Evolutionary conservation across 345 rosid species (phyloP), one percentile per base, ranked within the genome.

Genomic region (Litchi chinensis): DNA sequence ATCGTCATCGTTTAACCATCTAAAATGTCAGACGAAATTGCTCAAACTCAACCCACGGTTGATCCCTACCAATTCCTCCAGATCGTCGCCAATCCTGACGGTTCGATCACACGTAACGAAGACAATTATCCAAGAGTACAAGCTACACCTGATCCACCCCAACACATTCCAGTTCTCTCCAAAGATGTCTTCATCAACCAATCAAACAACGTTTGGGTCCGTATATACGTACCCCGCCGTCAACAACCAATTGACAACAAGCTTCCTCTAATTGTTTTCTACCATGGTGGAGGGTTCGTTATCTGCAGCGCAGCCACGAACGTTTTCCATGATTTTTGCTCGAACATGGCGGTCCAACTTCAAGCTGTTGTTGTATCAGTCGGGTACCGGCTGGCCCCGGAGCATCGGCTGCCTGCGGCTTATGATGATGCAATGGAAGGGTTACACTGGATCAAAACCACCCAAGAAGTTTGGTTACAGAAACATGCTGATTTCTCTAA

Each of bases 201-300:
- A 41, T 73, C 84, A 37, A 76, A 56, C 68, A 40, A 68, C 77
- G 75, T 82, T 10, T 81, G 85, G 82, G 83, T 78, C 12, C 83
- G 92, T 18, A 13, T 87, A 18, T 87, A 72, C 78, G 56, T 85
- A 1, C 84, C 89, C 43, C 65, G 81, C 15, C 37, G 37, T 32
- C 37, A 32, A 32, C 19, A 72, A 28, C 18, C 74, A 12, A 68
- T 73, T 4, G 50, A 59, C 41, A 48, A 26, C 9, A 88, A 86
- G 62, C 82, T 93, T 12, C 97, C 98, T 18, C 82, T 92, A 76
- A 18, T 92, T 0, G 79, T 92, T 28, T 89, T 83, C 72, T 88
- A 75, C 84, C 95, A 91, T 57, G 95, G 90, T 8, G 93, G 95
- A 12, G 95, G 93, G 2, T 92, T 92, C 85, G n/a, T 91, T 66